phyloP scores from a whole-genome alignment of 768 basidiomycete species.

The Trametes cinnabarina region DNA sequence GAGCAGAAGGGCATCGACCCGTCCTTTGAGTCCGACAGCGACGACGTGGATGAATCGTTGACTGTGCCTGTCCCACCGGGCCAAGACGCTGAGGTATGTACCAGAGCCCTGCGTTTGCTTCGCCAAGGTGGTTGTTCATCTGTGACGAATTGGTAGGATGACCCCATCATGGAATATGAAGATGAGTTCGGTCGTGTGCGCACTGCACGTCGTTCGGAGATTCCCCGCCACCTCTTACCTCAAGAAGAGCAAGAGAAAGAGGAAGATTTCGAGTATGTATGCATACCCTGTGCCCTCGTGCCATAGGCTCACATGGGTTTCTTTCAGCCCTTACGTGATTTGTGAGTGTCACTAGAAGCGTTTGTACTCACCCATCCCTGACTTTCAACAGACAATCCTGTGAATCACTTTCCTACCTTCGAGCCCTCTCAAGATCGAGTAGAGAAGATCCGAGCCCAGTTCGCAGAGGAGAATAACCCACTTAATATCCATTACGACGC shows the following conservation, averaged over 20 bases:
- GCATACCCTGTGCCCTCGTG: conserved; percentile 33
- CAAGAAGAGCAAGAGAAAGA: conserved; percentile 48
- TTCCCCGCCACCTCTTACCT: conserved; percentile 63
- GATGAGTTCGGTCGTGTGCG: conserved; percentile 85
- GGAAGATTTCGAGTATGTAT: conserved; percentile 49
- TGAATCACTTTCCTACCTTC: conserved; percentile 85
- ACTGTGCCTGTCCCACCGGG: conserved; percentile 49
- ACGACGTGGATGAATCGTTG: conserved; percentile 77
- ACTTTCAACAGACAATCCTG: conserved; percentile 62
- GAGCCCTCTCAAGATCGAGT: conserved; percentile 79
- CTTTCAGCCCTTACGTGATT: conserved; percentile 24
- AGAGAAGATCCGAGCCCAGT: conserved; percentile 67
- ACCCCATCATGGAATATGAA: conserved; percentile 81
- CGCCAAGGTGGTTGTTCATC: background rate
- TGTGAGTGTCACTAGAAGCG: conserved; percentile 13
- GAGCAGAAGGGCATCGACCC: conserved; percentile 53
- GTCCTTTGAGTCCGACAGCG: conserved; percentile 63
- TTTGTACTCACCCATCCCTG: background rate
- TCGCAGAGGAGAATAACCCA: conserved; percentile 70
- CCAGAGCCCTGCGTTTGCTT: background rate
- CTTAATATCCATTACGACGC: conserved; percentile 81
- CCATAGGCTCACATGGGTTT: background rate
- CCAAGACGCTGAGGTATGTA: conserved; percentile 42
- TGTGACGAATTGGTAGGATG: conserved; percentile 49
- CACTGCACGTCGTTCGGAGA: conserved; percentile 67